A percentile compares a stretch with the other conserved stretches of the same genome.
Conservation (phyloP, 1,284 basidiomycete species). For the Malassezia arunalokei region DNA sequence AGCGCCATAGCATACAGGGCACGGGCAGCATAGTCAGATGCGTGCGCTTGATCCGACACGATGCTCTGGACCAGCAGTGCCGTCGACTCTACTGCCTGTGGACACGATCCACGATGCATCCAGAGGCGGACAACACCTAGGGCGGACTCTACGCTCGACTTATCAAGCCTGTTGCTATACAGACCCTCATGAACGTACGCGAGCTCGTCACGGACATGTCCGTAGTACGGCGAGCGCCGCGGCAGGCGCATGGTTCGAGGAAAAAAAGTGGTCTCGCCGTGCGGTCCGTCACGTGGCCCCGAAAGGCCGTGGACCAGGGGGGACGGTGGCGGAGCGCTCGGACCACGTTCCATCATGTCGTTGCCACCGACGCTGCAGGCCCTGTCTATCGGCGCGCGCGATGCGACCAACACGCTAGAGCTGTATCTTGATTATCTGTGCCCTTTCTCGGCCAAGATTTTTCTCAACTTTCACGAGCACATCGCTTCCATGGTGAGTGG, state of each 20-base stretch:
- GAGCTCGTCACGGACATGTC: constrained; percentile 1
- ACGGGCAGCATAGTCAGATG: constrained; percentile 19
- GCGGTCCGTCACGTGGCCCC: constrained; percentile 1
- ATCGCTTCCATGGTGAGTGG: constrained; percentile 42
- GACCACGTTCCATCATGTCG: constrained; percentile 54
- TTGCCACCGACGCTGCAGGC: constrained; percentile 65
- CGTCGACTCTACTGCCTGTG: constrained; percentile 40
- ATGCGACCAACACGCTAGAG: constrained; percentile 70
- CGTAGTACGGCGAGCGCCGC: constrained; percentile 15
- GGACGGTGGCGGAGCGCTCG: background rate
- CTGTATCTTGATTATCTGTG: constrained; percentile 54
- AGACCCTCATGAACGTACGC: constrained; percentile 6
- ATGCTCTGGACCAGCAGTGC: constrained; percentile 27
- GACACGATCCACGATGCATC: constrained; percentile 37
- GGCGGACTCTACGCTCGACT: background rate
- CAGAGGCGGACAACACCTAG: constrained; percentile 30
- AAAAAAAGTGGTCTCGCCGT: background rate
- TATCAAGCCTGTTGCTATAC: constrained; percentile 1
- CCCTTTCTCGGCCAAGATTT: constrained; percentile 55
- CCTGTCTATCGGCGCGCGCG: constrained; percentile 58
- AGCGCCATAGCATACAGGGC: constrained; percentile 32
- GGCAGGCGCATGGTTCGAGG: constrained; percentile 9
- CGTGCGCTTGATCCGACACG: constrained; percentile 21
- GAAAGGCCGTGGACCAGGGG: background rate
- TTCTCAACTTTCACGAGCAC: constrained; percentile 46